Conservation (phyloP, 2,329 filamentous ascomycete species). For the Phialophora chinensis region DNA sequence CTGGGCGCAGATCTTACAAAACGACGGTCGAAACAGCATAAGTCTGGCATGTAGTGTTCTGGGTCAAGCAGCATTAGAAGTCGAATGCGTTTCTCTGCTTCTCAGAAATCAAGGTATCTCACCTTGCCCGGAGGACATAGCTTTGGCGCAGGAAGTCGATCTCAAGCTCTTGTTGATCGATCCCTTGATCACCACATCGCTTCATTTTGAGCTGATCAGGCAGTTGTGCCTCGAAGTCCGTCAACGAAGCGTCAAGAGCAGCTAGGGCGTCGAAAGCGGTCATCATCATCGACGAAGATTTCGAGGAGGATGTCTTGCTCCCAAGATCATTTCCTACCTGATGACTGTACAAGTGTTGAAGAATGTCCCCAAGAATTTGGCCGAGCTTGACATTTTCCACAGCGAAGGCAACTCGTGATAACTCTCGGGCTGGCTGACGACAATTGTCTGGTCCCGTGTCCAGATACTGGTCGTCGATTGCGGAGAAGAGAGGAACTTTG, state of each 20-base stretch:
- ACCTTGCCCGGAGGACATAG: slow-evolving; percentile 17
- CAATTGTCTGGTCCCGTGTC: background rate
- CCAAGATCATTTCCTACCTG: background rate
- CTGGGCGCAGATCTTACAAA: slow-evolving; percentile 10
- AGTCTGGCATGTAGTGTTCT: slow-evolving; percentile 11
- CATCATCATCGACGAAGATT: no score
- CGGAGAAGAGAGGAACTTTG: slow-evolving; percentile 16
- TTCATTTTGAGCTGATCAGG: background rate
- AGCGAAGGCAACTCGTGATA: slow-evolving; percentile 13
- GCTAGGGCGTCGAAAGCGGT: background rate
- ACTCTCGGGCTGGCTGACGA: slow-evolving; percentile 5
- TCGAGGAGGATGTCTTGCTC: no score
- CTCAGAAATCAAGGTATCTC: background rate
- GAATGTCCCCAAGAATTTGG: background rate
- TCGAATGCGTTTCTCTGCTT: background rate
- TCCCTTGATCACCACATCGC: background rate
- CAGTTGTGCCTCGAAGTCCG: background rate
- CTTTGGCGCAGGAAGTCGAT: slow-evolving; percentile 6
- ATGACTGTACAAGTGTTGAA: slow-evolving; percentile 5
- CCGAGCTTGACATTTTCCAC: slow-evolving; percentile 19
- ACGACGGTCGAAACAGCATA: slow-evolving; percentile 17
- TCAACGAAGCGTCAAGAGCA: slow-evolving; percentile 3
- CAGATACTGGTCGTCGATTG: slow-evolving; percentile 18
- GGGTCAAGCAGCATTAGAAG: background rate
- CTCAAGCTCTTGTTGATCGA: background rate